phyloP scores from a whole-genome alignment of 2,329 filamentous ascomycete genomes.

The Fusarium xyrophilum region DNA sequence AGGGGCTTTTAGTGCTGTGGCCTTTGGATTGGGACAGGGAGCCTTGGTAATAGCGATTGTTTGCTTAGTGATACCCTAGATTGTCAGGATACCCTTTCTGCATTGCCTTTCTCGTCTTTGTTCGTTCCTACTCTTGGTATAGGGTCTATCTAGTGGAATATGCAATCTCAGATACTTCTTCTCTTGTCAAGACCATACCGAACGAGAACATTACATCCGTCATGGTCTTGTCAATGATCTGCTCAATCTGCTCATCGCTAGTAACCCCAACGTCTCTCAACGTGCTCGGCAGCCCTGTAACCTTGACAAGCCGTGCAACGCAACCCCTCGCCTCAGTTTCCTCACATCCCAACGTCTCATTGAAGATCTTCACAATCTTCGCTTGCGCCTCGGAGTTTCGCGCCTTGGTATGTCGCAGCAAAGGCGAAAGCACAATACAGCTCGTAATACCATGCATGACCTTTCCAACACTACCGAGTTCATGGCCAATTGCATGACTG shows the following conservation, averaged over 20 bases:
- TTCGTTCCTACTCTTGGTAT: no score
- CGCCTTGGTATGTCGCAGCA: constrained; percentile 6
- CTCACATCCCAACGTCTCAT: constrained; percentile 3
- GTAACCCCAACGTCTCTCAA: constrained; percentile 1
- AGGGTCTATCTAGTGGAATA: constrained; percentile 5
- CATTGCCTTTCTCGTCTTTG: no score
- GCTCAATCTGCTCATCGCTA: constrained; percentile 3
- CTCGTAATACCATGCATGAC: constrained; percentile 20
- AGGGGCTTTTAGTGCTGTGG: neutral
- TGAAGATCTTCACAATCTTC: neutral
- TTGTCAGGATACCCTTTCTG: neutral
- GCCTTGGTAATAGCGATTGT: no score
- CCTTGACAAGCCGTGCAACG: neutral
- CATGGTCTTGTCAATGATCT: constrained; percentile 20
- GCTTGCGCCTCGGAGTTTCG: neutral
- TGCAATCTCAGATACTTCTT: constrained; percentile 6
- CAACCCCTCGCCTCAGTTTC: constrained; percentile 8
- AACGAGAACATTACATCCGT: constrained; percentile 22
- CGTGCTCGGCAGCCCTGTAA: neutral
- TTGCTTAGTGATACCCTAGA: neutral
- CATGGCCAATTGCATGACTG: constrained; percentile 15
- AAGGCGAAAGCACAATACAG: constrained; percentile 12
- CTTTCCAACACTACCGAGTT: constrained; percentile 14
- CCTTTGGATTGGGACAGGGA: neutral
- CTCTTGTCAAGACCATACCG: neutral